phyloP scores from a whole-genome alignment of 305 asterid species.

The Rubia peregrina region DNA sequence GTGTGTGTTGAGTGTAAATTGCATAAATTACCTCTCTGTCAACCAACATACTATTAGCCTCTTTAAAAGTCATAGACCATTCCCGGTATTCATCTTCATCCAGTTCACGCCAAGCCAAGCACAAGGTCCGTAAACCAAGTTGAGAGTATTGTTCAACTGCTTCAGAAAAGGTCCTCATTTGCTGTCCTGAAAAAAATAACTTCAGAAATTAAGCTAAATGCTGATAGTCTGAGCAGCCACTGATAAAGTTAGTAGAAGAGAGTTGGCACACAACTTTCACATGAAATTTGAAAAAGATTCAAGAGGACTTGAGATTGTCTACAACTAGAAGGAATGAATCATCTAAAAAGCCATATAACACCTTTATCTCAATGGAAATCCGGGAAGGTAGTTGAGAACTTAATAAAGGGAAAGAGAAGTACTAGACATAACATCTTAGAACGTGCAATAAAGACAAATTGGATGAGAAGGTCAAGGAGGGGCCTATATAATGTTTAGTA shows the following conservation, averaged over 20 bases:
- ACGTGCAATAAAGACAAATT: neutral
- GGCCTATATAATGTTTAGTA: too few species aligned
- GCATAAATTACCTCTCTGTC: conserved; percentile 77
- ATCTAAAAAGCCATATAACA: neutral
- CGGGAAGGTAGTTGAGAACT: neutral
- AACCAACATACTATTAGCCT: conserved; percentile 81
- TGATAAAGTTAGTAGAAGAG: neutral
- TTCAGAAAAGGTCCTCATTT: conserved; percentile 59
- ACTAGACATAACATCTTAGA: neutral
- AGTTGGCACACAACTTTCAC: neutral
- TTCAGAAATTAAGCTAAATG: neutral
- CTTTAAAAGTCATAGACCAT: conserved; percentile 87
- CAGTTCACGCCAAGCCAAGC: conserved; percentile 91
- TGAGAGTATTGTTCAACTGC: conserved; percentile 95
- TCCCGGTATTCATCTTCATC: conserved; percentile 72
- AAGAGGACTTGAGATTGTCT: neutral
- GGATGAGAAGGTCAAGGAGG: neutral
- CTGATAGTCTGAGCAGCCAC: neutral
- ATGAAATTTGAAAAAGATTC: neutral
- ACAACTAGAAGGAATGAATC: neutral
- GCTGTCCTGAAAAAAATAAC: conserved; percentile 61
- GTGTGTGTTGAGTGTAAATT: conserved; percentile 13
- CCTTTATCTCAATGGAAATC: neutral
- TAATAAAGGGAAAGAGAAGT: neutral
- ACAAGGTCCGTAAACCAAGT: conserved; percentile 85